phyloP scores from a whole-genome alignment of 176 grass and related monocot genomes.

The Raddia guianensis region DNA sequence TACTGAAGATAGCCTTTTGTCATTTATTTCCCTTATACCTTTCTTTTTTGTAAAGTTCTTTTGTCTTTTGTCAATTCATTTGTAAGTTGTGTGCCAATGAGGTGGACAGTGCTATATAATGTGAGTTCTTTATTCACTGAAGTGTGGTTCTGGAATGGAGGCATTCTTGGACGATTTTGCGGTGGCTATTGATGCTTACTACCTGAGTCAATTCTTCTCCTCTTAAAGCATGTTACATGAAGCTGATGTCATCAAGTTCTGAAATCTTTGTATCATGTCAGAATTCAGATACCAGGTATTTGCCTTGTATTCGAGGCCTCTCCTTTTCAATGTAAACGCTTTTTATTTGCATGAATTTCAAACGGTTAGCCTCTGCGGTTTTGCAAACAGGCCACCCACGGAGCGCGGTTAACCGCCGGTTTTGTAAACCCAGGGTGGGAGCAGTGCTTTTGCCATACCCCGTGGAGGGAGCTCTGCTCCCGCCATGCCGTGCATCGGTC shows the following conservation, averaged over 20 bases:
- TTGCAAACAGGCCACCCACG: no score
- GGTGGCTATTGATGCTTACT: not conserved
- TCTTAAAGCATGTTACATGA: not conserved
- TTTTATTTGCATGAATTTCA: no score
- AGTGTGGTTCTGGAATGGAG: not conserved
- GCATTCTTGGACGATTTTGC: not conserved
- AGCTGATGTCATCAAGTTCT: not conserved
- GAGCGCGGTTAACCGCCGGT: no score
- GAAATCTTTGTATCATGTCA: not conserved
- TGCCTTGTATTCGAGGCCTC: not conserved
- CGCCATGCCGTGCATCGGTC: no score
- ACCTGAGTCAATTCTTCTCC: not conserved
- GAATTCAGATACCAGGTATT: not conserved
- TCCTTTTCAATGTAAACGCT: not conserved
- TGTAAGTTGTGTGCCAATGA: conserved; percentile 36
- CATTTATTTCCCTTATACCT: not conserved
- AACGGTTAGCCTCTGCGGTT: no score
- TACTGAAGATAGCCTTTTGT: not conserved
- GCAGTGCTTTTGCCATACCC: no score
- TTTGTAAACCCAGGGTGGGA: no score
- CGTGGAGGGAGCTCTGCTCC: no score
- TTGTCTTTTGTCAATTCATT: conserved; percentile 12
- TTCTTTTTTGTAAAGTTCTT: conserved; percentile 32
- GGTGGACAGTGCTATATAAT: not conserved
- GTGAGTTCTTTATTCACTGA: not conserved